Conservation (phyloP, 1,139 yeast species). For the Taiozyma onychis region DNA sequence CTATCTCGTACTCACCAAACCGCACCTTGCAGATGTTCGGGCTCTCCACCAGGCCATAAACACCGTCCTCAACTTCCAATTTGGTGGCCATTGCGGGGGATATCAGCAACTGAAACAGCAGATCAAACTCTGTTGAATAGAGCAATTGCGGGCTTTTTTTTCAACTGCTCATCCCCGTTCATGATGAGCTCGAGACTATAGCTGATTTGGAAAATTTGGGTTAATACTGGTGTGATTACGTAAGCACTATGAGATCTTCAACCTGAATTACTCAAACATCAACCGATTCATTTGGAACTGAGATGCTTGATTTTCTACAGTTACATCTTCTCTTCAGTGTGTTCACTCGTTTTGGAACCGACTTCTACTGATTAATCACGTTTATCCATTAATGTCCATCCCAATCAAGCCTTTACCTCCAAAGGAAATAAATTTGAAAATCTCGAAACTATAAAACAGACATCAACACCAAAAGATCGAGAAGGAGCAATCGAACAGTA, state of each 20-base stretch:
- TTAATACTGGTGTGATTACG: not conserved
- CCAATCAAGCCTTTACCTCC: not conserved
- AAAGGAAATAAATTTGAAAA: not conserved
- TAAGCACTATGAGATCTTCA: not conserved
- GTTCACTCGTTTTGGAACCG: too few relatives aligned
- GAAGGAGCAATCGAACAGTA: not conserved
- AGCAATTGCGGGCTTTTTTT: not conserved
- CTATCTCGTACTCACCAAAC: slow-evolving; percentile 59
- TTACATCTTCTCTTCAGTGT: too few relatives aligned
- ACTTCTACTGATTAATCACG: too few relatives aligned
- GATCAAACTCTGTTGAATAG: not conserved
- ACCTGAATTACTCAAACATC: not conserved
- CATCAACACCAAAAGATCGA: not conserved
- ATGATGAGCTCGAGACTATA: not conserved
- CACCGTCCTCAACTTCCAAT: slow-evolving; percentile 27
- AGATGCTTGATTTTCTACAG: too few relatives aligned
- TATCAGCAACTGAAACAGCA: not conserved
- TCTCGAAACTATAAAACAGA: not conserved
- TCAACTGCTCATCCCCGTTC: not conserved
- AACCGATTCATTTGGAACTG: too few relatives aligned
- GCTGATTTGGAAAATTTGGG: not conserved
- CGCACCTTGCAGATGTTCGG: slow-evolving; percentile 62
- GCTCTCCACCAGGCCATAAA: slow-evolving; percentile 53
- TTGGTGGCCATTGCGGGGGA: slow-evolving; percentile 3
- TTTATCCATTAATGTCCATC: not conserved